Evolutionary conservation across 371 early-diverging fungal species (phyloP), one percentile per base, ranked within the genome.

Genomic region (Syncephalis plumigaleata): DNA sequence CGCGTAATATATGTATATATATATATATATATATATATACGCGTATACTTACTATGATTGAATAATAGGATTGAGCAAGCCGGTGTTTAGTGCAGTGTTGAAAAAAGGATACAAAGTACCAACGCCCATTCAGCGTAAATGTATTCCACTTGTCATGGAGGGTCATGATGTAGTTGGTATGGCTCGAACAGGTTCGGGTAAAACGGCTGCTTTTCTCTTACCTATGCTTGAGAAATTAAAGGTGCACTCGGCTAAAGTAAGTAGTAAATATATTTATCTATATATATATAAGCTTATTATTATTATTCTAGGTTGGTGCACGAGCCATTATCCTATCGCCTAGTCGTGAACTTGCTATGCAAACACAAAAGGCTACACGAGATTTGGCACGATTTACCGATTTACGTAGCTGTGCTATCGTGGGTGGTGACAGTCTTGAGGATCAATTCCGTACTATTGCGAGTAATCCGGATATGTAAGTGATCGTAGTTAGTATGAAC

Each of bases 141-240:
- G 85, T 38, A 92, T 99, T 46, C 99, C 95, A 16, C 59, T 85
- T 45, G 76, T 94, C 38, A 65, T 95, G 59, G 74, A 87, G 49
- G 90, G 91, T 20, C 64, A 80, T 16, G 98, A 98, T 67, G 81
- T 98, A 0, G 87, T 98, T 1, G 98, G 86, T 50, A 91, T 98
- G 88, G 97, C 98, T 4, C 75, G 94, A 36, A 99, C 98, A 0
- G 98, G 99, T 56, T 89, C 91, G 31, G 99, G 98, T 43, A 98
- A 98, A 59, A 98, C 98, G 0, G 91, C 98, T 1, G 91, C 98
- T 0, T 98, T 96, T 64, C 53, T 94, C 52, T 84, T 98, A 46
- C 98, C 98, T 2, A 72, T 98, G 64, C 51, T 98, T 36, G 88
- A 97, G 57, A 65, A 69, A 23, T 73, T 96, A 13, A 91, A 89